Conservation (phyloP, 2,329 filamentous ascomycete genomes). For the Cladobotryum protrusum region DNA sequence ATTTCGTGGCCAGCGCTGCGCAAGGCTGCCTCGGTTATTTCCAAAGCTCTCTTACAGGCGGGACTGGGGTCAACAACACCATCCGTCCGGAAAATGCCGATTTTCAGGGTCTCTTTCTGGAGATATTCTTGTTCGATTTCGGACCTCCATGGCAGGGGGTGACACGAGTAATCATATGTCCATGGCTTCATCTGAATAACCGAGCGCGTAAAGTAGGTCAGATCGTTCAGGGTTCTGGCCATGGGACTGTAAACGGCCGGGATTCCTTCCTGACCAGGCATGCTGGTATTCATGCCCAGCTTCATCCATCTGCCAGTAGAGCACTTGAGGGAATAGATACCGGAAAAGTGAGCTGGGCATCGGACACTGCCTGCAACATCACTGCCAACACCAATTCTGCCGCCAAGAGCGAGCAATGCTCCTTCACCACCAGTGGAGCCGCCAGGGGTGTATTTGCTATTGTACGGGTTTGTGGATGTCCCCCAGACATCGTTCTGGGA, state of each 20-base stretch:
- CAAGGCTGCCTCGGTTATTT: conserved; percentile 64
- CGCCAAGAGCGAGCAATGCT: conserved; percentile 74
- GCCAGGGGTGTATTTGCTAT: conserved; percentile 75
- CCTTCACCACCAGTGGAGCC: conserved; percentile 84
- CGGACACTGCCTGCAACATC: conserved; percentile 88
- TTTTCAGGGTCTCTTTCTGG: conserved; percentile 56
- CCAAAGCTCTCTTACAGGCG: conserved; percentile 71
- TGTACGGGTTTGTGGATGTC: conserved; percentile 74
- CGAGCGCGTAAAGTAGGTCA: conserved; percentile 75
- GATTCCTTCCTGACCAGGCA: conserved; percentile 88
- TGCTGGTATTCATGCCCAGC: conserved; percentile 73
- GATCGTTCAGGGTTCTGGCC: conserved; percentile 75
- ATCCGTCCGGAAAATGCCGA: conserved; percentile 75
- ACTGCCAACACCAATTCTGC: conserved; percentile 81
- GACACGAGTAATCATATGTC: conserved; percentile 80
- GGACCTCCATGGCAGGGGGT: conserved; percentile 73
- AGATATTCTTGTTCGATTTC: conserved; percentile 53
- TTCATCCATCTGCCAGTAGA: conserved; percentile 90
- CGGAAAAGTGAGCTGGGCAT: conserved; percentile 80
- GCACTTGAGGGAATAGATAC: conserved; percentile 80
- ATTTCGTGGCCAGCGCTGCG: conserved; percentile 69
- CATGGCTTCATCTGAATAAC: conserved; percentile 79
- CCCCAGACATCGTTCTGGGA: conserved; percentile 77
- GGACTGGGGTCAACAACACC: conserved; percentile 81
- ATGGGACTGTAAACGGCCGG: conserved; percentile 88